Evolutionary conservation across 805 yeast species (phyloP), one percentile per base, ranked within the genome.

Genomic region (Candida namnaoensis): DNA sequence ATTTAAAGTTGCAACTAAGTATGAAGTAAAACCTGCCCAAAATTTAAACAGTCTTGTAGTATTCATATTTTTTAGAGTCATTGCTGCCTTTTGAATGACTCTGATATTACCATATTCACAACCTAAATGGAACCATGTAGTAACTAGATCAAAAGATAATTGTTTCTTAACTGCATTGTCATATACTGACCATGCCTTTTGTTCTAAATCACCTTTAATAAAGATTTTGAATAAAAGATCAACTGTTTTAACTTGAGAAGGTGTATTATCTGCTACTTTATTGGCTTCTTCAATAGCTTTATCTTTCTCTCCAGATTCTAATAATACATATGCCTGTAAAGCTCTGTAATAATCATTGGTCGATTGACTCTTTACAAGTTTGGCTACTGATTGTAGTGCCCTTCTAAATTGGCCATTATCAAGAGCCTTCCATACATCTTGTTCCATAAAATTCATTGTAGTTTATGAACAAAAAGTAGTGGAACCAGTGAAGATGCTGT

Each of bases 161-260:
- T 75, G 78, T 53, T 72, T 76, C 53, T 74, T 72, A 36, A 74
- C 68, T 3, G 80, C 79, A 41, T 65, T 71, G 45, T 80, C 88
- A 52, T 72, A 81, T 0, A 76, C 68, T 38, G 62, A 67, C 15
- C 62, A 50, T 4, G 77, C 71, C 41, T 74, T 77, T 0, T 56
- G 58, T 12, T 54, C 54, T 34, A 50, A 55, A 1, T 65, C 67
- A n/a, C 64, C 55, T 14, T 61, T 56, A 5, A 58, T 47, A 52
- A 74, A 78, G 25, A 77, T 66, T 1, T 60, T 61, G 39, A 66
- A 67, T 38, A 82, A 57, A 5, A 78, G 43, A 8, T 64, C 65
- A 41, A 83, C 56, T 0, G 87, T 62, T 32, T 68, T 64, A 0
- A 72, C 66, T 48, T 83, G 88, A 48, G 70, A 74, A 2, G 84